Evolutionary conservation across 768 basidiomycete genomes (phyloP), one percentile per base, ranked within the genome.

Genomic region (Phlebiopsis gigantea): DNA sequence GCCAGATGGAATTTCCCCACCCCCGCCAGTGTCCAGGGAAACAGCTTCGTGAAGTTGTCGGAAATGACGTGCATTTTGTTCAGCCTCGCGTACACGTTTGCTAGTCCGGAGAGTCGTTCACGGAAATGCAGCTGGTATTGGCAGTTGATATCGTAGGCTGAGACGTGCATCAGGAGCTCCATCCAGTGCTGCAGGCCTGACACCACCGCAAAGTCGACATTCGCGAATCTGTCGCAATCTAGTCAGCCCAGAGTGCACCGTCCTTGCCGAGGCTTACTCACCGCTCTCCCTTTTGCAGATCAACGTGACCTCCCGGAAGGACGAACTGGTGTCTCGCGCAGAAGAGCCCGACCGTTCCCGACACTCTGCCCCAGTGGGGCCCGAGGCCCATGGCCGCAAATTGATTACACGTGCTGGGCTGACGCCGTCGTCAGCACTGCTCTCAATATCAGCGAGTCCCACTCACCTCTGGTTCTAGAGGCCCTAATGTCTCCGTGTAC

Each of bases 121-220:
- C 26, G 26, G 21, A 62, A 53, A 19, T 61, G 46, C 0, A 51
- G 55, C 4, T 43, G 57, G 44, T 62, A 68, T 39, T 70, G 65
- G 45, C 66, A 69, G 21, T 57, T 57, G 47, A 69, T 69, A 56
- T 69, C 69, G 50, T 70, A 70, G 7, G 31, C 54, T 7, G 56
- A 19, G 12, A 60, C 41, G 30, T 46, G 41, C 43, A 63, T 30
- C 45, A 14, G 5, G 17, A 61, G 47, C 26, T 34, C 14, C 43
- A 56, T 46, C 56, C 58, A 61, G 2, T 4, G 46, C 31, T 57
- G 57, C 12, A 63, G 52, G 3, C 51, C 61, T 0, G 57, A 59
- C 2, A 61, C 14, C 1, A 50, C 21, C 6, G 51, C 59, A n/a
- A 58, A 56, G 34, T 63, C 59, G 14, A 59, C 57, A 41, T 56